phyloP scores from a whole-genome alignment of 2,329 filamentous ascomycete species.

The Hypoxylon sp. region DNA sequence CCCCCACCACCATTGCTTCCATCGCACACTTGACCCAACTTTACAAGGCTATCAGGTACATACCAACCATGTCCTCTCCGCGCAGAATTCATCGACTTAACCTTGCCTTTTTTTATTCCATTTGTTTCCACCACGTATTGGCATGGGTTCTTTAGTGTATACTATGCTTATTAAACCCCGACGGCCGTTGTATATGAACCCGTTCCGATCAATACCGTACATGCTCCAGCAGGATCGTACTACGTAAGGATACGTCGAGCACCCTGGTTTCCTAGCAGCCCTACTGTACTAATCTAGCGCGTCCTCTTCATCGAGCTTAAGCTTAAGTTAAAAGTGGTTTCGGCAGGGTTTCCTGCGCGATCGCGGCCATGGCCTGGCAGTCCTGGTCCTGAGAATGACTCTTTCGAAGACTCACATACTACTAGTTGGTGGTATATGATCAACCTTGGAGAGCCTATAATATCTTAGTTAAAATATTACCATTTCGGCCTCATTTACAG shows the following conservation, averaged over 20 bases:
- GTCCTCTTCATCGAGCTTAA: constrained; percentile 19
- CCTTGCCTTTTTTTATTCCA: background rate
- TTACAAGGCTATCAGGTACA: constrained; percentile 14
- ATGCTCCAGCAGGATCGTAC: background rate
- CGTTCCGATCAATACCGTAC: constrained; percentile 10
- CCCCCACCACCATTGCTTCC: constrained; percentile 7
- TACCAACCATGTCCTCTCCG: constrained; percentile 9
- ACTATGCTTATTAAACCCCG: constrained; percentile 18
- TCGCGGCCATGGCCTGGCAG: constrained; percentile 6
- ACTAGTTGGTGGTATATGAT: background rate
- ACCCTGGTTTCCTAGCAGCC: background rate
- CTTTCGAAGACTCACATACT: constrained; percentile 18
- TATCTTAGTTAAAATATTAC: background rate
- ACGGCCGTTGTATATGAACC: constrained; percentile 16
- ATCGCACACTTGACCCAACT: constrained; percentile 2
- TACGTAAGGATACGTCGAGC: background rate
- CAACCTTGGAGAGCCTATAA: constrained; percentile 11
- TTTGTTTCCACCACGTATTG: constrained; percentile 5
- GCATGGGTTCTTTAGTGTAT: constrained; percentile 10
- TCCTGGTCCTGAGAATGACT: constrained; percentile 13
- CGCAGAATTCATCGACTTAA: constrained; percentile 15
- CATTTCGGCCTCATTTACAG: background rate
- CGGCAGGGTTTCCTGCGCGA: constrained; percentile 6
- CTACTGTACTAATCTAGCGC: constrained; percentile 1
- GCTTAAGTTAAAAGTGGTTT: constrained; percentile 12